These are phyloP conservation scores for Cucumis cinereus DNA, from an alignment of 306 rosid genomes.

Conservation along the genomic window DNA sequence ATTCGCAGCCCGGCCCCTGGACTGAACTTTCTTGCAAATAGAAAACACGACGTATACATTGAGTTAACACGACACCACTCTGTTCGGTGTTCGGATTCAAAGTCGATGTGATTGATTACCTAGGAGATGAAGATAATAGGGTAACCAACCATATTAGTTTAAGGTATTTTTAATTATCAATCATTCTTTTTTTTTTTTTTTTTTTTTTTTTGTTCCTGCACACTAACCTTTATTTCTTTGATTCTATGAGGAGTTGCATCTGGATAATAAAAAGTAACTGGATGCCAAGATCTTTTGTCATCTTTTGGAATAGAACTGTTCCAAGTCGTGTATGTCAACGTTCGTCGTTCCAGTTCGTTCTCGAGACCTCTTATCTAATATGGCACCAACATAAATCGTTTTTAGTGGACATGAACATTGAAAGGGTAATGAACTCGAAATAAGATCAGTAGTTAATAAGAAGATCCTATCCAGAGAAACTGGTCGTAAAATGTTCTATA, in stretches of 20 bases:
- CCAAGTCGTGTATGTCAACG: conserved; percentile 23
- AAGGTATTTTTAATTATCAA: background rate
- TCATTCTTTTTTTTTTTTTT: background rate
- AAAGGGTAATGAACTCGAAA: background rate
- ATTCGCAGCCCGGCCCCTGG: conserved; percentile 10
- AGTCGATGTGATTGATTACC: conserved; percentile 16
- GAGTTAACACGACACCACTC: conserved; percentile 12
- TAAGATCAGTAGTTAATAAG: background rate
- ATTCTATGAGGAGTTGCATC: conserved; percentile 12
- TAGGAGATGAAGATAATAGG: background rate
- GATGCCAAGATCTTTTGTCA: conserved; percentile 24
- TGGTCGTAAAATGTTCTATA: background rate
- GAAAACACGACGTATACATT: conserved; percentile 9
- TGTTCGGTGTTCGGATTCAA: conserved; percentile 8
- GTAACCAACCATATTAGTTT: background rate
- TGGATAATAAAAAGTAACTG: conserved; percentile 10
- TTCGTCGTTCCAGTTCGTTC: conserved; percentile 16
- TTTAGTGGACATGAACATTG: background rate
- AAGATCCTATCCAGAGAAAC: background rate
- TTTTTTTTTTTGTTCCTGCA: background rate
- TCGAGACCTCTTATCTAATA: conserved; percentile 16
- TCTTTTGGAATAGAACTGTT: conserved; percentile 7
- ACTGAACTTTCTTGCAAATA: conserved; percentile 27
- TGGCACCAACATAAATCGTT: background rate
- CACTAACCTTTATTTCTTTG: conserved; percentile 17